Evolutionary conservation across 1,284 basidiomycete species (phyloP).

Genomic region (Schizopora paradoxa): DNA sequence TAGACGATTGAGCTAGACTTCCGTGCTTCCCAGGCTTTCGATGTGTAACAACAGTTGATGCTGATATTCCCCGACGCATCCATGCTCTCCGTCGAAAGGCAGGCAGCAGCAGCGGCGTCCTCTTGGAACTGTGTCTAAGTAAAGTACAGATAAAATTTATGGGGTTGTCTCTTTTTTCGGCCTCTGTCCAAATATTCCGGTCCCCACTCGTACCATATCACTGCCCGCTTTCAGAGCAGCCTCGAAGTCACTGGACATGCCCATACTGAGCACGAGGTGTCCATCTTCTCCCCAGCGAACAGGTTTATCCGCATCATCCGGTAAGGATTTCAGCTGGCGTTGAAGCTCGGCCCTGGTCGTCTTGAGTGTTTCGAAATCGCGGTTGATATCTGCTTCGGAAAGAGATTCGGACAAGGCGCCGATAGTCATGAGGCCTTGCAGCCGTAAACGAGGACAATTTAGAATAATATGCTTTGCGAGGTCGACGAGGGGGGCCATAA

Average conservation of each 20-base stretch:
- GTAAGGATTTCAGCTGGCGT: constrained; percentile 34
- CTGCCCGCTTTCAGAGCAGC: constrained; percentile 81
- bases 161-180: constrained; percentile 5
- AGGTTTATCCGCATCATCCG: constrained; percentile 26
- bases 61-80: no score
- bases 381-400: constrained; percentile 57
- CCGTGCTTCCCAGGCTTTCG: no score
- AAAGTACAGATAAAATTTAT: not conserved
- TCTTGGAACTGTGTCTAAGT: no score
- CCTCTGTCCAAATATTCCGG: constrained; percentile 75
- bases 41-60: no score
- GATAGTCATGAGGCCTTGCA: constrained; percentile 96
- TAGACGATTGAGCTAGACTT: no score
- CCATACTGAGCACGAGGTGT: constrained; percentile 85
- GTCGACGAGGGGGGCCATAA: constrained; percentile 45
- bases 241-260: constrained; percentile 96
- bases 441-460: constrained; percentile 67
- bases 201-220: constrained; percentile 88
- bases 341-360: constrained; percentile 58
- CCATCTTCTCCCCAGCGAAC: constrained; percentile 49
- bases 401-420: constrained; percentile 76
- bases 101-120: no score
- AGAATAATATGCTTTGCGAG: constrained; percentile 72
- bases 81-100: no score
- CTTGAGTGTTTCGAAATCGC: constrained; percentile 76